Evolutionary conservation across 1,284 basidiomycete species (phyloP), one percentile per base, ranked within the genome.

Genomic region (Trametes polyzona): DNA sequence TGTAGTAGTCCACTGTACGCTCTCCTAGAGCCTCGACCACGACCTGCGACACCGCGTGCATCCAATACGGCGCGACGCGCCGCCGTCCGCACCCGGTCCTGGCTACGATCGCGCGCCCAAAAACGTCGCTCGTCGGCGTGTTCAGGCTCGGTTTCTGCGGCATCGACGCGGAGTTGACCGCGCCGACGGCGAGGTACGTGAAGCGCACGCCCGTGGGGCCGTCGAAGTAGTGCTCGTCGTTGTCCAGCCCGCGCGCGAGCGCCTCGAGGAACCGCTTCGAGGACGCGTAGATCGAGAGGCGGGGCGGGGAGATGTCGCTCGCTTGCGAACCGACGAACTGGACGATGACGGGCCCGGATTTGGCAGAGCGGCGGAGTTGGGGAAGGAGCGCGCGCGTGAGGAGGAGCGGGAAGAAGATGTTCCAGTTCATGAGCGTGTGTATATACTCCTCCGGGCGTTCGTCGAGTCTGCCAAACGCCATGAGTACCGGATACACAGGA

Each of bases 321-420:
- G 65, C 63, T 40, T 57, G 49, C 12, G 69, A 71, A 50, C 69
- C 67, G 35, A 67, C 56, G 64, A 69, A 71, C 10, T 64, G 50
- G 27, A 68, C 65, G 44, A 62, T 52, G 24, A 66, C 66, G 32
- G 69, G 69, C 5, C 66, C 66, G 27, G 54, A 47, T 33, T 52
- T 37, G 52, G 65, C 61, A 5, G 60, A 44, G 40, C 53, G 52
- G 29, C 69, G 68, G 14, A 71, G 65, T 9, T 58, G 57, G 17
- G 69, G 68, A 26, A 71, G 65, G 47, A 71, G 64, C 2, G 55
- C 60, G 54, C 64, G 69, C 14, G 67, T 69, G 57, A 71, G 65
- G 59, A 67, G 46, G 51, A 67, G 58, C 10, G 69, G 56, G 66
- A 69, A 71, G 52, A 68, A 41, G 1, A 61, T 55, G 59, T 69